phyloP scores from a whole-genome alignment of 2,329 filamentous ascomycete genomes.

The Trichocomaceae sp. region DNA sequence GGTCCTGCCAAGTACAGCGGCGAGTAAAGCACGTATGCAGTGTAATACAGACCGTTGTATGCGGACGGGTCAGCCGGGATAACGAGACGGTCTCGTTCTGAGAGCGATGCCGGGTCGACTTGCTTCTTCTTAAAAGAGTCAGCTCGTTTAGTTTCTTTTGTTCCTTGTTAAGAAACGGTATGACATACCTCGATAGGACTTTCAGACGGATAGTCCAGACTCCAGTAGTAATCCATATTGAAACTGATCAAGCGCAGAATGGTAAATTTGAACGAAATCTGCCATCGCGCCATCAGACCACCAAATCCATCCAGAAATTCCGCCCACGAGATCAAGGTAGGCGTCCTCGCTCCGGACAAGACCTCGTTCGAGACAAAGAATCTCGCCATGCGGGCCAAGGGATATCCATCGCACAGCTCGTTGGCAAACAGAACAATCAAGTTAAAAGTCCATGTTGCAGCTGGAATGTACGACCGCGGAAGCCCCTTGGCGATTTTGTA shows the following conservation, averaged over 20 bases:
- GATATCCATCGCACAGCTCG: slow-evolving; percentile 74
- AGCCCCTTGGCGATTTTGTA: slow-evolving; percentile 69
- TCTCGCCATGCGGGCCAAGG: slow-evolving; percentile 56
- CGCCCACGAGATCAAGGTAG: slow-evolving; percentile 54
- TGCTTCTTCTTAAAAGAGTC: slow-evolving; percentile 84
- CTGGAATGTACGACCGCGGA: slow-evolving; percentile 64
- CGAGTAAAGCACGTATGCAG: slow-evolving; percentile 84
- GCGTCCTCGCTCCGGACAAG: slow-evolving; percentile 36
- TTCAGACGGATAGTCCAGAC: slow-evolving; percentile 55
- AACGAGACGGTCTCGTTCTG: slow-evolving; percentile 77
- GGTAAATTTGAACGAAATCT: slow-evolving; percentile 96
- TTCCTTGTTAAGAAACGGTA: background rate
- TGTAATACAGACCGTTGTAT: slow-evolving; percentile 75
- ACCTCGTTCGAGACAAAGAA: slow-evolving; percentile 39
- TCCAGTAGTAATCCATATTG: slow-evolving; percentile 97
- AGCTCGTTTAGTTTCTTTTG: slow-evolving; percentile 14
- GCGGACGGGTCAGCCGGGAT: slow-evolving; percentile 65
- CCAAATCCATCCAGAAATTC: slow-evolving; percentile 69
- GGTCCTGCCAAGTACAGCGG: slow-evolving; percentile 89
- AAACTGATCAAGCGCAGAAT: slow-evolving; percentile 90
- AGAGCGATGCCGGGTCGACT: slow-evolving; percentile 77
- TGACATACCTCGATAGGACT: slow-evolving; percentile 75
- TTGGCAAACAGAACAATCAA: slow-evolving; percentile 81
- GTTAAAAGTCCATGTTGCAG: slow-evolving; percentile 84
- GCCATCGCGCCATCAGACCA: slow-evolving; percentile 84